Evolutionary conservation across 177 flowering plant genomes (phyloP).

Genomic region (Viscum album): DNA sequence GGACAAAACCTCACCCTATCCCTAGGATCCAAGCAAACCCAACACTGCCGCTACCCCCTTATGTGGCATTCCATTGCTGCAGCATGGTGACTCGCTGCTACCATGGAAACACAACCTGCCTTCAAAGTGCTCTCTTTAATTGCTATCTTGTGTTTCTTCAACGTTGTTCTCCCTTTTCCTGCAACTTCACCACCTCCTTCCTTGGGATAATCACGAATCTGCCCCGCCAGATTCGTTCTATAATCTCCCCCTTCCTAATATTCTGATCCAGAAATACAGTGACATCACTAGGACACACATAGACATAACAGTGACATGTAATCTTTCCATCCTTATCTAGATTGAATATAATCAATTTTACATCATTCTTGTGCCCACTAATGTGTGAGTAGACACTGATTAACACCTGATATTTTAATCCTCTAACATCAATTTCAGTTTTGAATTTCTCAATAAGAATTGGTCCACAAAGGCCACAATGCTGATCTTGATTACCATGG

Average conservation of each 20-base stretch:
- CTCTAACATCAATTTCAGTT: conserved; percentile 52
- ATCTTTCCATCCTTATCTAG: conserved; percentile 47
- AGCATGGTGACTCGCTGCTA: conserved; percentile 53
- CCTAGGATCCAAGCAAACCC: conserved; percentile 42
- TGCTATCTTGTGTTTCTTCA: conserved; percentile 22
- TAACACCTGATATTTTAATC: conserved; percentile 8
- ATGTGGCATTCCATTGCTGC: conserved; percentile 30
- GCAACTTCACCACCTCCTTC: conserved; percentile 29
- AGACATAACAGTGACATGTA: conserved; percentile 87
- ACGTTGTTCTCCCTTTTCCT: conserved; percentile 26
- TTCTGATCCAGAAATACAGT: conserved; percentile 64
- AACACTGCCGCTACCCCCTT: conserved; percentile 18
- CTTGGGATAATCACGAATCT: conserved; percentile 40
- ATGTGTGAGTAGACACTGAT: neutral
- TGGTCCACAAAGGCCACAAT: conserved; percentile 55
- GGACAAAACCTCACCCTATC: conserved; percentile 44
- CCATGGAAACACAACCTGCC: conserved; percentile 57
- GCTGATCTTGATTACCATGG: neutral
- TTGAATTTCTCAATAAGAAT: conserved; percentile 58
- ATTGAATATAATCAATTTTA: conserved; percentile 65
- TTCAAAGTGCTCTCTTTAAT: conserved; percentile 19
- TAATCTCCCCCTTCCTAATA: conserved; percentile 61
- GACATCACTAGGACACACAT: conserved; percentile 83
- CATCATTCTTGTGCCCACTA: conserved; percentile 98
- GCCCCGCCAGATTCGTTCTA: conserved; percentile 85